A percentile compares a stretch with the other conserved stretches of the same genome.
Evolutionary conservation across 495 filamentous ascomycete species (phyloP).

Genomic region (Cairneyella variabilis): DNA sequence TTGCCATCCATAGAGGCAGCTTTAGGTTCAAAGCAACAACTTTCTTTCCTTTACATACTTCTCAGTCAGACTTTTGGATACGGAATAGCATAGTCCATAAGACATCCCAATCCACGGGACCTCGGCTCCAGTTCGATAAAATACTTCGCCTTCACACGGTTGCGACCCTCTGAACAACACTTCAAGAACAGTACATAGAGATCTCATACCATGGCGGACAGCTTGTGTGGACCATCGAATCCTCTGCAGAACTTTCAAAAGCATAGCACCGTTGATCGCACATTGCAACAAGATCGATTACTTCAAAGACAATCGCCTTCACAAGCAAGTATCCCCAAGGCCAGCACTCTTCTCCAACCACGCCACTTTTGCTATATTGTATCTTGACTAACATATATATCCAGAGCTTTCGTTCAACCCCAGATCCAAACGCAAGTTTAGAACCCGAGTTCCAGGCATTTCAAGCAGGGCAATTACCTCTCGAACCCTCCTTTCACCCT

Average conservation of each 20-base stretch:
- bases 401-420: slow-evolving; percentile 60
- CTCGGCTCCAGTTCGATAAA: slow-evolving; percentile 14
- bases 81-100: too few species aligned
- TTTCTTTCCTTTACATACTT: too few species aligned
- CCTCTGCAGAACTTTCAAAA: slow-evolving; percentile 81
- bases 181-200: not conserved
- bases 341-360: not conserved
- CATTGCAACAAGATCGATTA: slow-evolving; percentile 81
- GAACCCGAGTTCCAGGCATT: slow-evolving; percentile 69
- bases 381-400: not conserved
- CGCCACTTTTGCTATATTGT: too few species aligned
- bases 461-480: slow-evolving; percentile 48
- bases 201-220: slow-evolving; percentile 62
- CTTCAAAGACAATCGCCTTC: slow-evolving; percentile 46
- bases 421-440: slow-evolving; percentile 47
- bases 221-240: slow-evolving; percentile 86
- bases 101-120: too few species aligned
- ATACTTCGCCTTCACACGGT: not conserved
- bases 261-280: slow-evolving; percentile 71
- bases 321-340: slow-evolving; percentile 41
- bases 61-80: too few species aligned
- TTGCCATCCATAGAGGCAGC: too few species aligned
- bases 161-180: not conserved
- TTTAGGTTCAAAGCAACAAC: too few species aligned
- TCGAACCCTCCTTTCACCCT: slow-evolving; percentile 14